Evolutionary conservation across 163 green algal genomes (phyloP).

Genomic region (Volvox carteri): DNA sequence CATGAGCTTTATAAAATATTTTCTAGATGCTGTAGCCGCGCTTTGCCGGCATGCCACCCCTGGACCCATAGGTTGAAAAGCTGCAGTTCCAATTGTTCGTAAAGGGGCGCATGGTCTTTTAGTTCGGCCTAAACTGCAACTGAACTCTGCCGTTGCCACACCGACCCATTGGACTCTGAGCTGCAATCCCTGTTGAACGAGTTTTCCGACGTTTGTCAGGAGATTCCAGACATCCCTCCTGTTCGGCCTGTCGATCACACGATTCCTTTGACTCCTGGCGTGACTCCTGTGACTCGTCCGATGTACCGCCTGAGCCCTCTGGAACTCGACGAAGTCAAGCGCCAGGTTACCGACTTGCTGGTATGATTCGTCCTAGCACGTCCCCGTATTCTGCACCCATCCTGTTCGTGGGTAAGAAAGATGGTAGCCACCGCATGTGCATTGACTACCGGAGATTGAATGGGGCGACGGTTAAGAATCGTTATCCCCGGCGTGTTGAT

Average conservation of each 20-base stretch:
- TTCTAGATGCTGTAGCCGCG: neutral
- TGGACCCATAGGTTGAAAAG: neutral
- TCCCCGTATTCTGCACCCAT: slow-evolving; percentile 4
- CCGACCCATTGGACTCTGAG: neutral
- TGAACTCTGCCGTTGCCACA: neutral
- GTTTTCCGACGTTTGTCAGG: neutral
- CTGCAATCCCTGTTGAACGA: neutral
- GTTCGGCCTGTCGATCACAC: neutral
- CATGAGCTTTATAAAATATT: too few relatives aligned
- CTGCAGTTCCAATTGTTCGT: neutral
- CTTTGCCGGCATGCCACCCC: neutral
- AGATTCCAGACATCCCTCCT: neutral
- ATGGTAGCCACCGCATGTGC: neutral
- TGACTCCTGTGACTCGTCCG: neutral
- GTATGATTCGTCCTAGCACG: slow-evolving; percentile 1
- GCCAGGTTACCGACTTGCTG: neutral
- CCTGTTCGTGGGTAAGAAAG: neutral
- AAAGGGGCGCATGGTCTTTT: neutral
- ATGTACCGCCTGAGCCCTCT: neutral
- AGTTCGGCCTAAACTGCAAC: neutral
- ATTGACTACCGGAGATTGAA: slow-evolving; percentile 1
- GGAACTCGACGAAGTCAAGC: slow-evolving; percentile 3
- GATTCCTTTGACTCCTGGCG: neutral
- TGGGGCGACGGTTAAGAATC: neutral
- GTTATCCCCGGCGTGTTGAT: neutral